Evolutionary conservation across 768 basidiomycete species (phyloP).

Genomic region (Erythrobasidium yunnanense): DNA sequence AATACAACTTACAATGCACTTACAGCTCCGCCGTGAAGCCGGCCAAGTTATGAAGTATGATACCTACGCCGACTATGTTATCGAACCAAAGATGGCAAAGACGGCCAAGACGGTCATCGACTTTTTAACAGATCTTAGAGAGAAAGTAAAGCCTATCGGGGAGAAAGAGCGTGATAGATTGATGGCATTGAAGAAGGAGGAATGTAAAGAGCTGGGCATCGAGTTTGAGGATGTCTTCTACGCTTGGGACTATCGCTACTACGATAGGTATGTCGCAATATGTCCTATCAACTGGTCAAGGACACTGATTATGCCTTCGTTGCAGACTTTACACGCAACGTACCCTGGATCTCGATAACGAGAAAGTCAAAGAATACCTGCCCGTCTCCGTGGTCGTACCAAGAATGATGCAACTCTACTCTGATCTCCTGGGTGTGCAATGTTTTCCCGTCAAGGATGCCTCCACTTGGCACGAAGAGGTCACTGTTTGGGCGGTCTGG

Average conservation of each 20-base stretch:
- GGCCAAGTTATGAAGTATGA: conserved; percentile 59
- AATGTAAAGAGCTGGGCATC: conserved; percentile 52
- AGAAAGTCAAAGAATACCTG: conserved; percentile 76
- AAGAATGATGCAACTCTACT: conserved; percentile 70
- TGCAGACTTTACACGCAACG: conserved; percentile 54
- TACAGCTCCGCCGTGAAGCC: conserved; percentile 57
- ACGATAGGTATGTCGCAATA: background rate
- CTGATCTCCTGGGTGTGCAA: conserved; percentile 63
- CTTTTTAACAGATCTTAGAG: conserved; percentile 66
- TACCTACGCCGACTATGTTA: conserved; percentile 73
- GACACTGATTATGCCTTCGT: conserved; percentile 40
- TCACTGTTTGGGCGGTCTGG: conserved; percentile 77
- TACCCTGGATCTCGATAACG: conserved; percentile 57
- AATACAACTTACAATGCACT: background rate
- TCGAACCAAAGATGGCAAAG: conserved; percentile 53
- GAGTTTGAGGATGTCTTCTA: conserved; percentile 62
- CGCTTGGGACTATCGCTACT: conserved; percentile 75
- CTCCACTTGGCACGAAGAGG: conserved; percentile 73
- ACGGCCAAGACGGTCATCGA: conserved; percentile 52
- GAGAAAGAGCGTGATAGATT: conserved; percentile 57
- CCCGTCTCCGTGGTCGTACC: conserved; percentile 73
- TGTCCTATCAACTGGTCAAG: conserved; percentile 23
- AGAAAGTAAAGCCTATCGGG: conserved; percentile 62
- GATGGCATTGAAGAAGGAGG: conserved; percentile 62
- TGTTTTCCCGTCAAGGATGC: conserved; percentile 46